Evolutionary conservation across 768 basidiomycete genomes (phyloP), one percentile per base, ranked within the genome.

Genomic region (Boletus reticuloceps): DNA sequence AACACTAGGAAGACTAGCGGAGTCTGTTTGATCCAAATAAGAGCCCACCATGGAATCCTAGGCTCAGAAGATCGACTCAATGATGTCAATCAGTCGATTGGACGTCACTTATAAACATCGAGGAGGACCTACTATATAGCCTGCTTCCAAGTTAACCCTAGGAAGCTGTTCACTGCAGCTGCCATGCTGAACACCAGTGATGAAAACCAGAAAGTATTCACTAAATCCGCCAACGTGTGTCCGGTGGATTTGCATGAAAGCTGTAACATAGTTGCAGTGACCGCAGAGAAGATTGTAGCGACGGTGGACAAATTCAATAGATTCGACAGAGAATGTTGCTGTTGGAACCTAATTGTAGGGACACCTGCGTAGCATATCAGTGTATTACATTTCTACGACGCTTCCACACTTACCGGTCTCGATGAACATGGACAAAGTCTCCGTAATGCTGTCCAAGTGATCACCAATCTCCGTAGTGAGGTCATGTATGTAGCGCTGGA

Each of bases 21-120:
- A 6, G 88, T 88, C 32, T 88, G 77, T 66, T 90, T 91, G 74
- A 91, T 91, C 89, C 88, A 91, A 61, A 90, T 90, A 43, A 79
- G 65, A 34, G 81, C 79, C 79, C 79, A 80, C 79, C 79, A 81
- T 6, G 79, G 80, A 45, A 81, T 78, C 54, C 22, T 22, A 22
- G 22, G 2, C 3, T 0, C 3, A 22, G 22, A 3, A 22, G 22
- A 22, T 22, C 22, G 22, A 22, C 22, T 22, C 22, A 22, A 22
- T 22, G 22, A 22, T 22, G 22, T 22, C 22, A 22, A 22, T 22
- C 22, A 3, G 22, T 22, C 22, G 22, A 22, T 22, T 22, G 22
- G 22, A 22, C 3, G 22, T 22, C 22, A 22, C 22, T 3, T 22
- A 22, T 2, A 22, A 22, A 3, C 22, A 22, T 2, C 22, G 22